Conservation (phyloP, 257 asterid species). For the Solanum neorickii region DNA sequence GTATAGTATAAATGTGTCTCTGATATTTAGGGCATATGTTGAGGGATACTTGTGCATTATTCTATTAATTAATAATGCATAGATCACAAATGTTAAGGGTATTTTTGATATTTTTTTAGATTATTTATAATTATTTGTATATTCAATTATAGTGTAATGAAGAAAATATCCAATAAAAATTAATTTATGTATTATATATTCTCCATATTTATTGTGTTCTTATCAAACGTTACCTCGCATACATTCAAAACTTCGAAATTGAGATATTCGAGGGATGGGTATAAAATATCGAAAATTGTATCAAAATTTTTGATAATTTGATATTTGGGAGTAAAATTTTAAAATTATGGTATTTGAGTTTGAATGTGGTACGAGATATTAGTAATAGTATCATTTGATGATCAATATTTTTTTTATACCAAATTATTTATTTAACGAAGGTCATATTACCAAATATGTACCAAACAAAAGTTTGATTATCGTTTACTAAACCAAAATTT, state of each 20-base stretch:
- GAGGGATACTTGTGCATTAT: too few relatives aligned
- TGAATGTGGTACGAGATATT: too few relatives aligned
- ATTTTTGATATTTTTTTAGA: background rate
- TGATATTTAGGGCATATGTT: too few relatives aligned
- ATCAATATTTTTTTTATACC: rapidly evolving
- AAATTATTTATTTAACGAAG: too few relatives aligned
- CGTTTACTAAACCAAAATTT: too few relatives aligned
- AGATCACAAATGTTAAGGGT: background rate
- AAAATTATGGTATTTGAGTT: background rate
- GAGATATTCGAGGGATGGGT: background rate
- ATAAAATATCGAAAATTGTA: too few relatives aligned
- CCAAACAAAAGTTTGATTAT: too few relatives aligned
- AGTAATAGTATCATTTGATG: background rate
- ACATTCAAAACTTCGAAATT: background rate
- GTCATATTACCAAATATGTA: background rate
- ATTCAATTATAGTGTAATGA: background rate
- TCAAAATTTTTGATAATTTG: too few relatives aligned
- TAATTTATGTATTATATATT: background rate
- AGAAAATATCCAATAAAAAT: background rate
- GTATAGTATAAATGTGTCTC: too few relatives aligned
- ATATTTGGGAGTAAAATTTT: too few relatives aligned
- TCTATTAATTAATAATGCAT: too few relatives aligned
- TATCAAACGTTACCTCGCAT: background rate
- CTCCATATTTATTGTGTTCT: background rate
- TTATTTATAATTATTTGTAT: background rate